Base-by-base conservation (phyloP, 805 yeast species). In the Yarrowia sp. region DNA sequence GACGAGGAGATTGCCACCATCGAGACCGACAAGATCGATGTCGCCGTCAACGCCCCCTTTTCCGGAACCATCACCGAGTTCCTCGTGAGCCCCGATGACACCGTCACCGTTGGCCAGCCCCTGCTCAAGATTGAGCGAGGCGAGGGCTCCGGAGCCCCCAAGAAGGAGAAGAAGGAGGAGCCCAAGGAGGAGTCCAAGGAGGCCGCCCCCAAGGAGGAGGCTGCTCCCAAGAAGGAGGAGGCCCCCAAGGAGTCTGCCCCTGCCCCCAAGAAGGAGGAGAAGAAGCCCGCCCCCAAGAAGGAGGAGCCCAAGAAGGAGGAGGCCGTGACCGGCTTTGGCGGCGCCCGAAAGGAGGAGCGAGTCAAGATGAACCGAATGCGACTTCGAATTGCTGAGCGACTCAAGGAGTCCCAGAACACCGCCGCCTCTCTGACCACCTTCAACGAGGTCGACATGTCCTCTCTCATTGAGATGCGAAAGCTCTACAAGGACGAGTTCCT, bases 311-410 rank as follows among this genome's bases (percentile, higher is more conserved):
- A 69, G 69, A 61, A 69, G 69, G 69, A 69, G 48, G 74, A 76
- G 44, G 72, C 76, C 65, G 70, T 71, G 79, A 48, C 70, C 77
- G 50, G 77, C n/a, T 14, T 51, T 10, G 58, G 83, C 39, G 90
- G 90, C 74, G 83, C 95, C 66, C 89, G 99, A 82, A 78, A 80
- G 68, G 98, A 95, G 81, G 89, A 87, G 75, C 86, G 92, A 77
- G 96, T 95, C 69, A 93, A 93, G 84, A 93, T 93, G 98, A 95
- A 92, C 87, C 90, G 99, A 83, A 95, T 93, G 98, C 89, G 99
- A 81, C 80, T 90, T 80, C 90, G 99, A 84, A 95, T 95, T 71
- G 97, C 99, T 67, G 98, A 93, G 83, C 90, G 99, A 81, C 88
- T 93, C 76, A 93, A 93, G 90, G 98, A 95, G 83, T 90, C 98